A percentile compares a stretch with the other conserved stretches of the same genome.
Evolutionary conservation across 2,329 filamentous ascomycete species (phyloP).

Genomic region (Aspergillus transmontanensis): DNA sequence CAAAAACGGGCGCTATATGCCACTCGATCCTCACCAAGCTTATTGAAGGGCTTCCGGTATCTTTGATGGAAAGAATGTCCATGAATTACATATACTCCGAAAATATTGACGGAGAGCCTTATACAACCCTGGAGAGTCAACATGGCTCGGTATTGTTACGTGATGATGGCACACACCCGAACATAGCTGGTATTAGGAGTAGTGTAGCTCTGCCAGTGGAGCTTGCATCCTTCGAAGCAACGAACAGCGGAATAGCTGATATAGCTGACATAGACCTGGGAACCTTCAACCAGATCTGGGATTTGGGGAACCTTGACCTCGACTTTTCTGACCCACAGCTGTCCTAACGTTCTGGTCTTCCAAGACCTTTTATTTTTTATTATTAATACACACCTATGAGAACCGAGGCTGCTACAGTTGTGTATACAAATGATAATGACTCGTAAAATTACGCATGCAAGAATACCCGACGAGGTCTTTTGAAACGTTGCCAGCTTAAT

Average conservation of each 20-base stretch:
- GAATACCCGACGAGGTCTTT: not conserved
- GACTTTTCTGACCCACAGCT: not conserved
- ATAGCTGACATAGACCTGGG: slow-evolving; percentile 26
- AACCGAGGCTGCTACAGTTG: too few relatives aligned
- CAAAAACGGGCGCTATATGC: slow-evolving; percentile 29
- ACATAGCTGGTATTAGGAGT: not conserved
- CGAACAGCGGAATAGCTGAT: not conserved
- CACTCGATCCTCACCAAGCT: slow-evolving; percentile 27
- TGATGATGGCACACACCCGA: not conserved
- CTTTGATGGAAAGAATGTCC: slow-evolving; percentile 6
- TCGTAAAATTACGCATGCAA: not conserved
- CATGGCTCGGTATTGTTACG: not conserved
- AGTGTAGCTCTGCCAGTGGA: not conserved
- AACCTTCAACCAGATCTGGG: slow-evolving; percentile 31
- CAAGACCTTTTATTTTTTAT: too few relatives aligned
- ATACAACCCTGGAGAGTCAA: not conserved
- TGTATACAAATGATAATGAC: too few relatives aligned
- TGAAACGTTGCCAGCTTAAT: not conserved
- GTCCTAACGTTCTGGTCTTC: not conserved
- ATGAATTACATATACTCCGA: slow-evolving; percentile 5
- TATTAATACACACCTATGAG: not conserved
- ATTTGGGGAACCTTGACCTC: slow-evolving; percentile 30
- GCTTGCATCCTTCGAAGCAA: not conserved
- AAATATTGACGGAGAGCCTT: slow-evolving; percentile 3
- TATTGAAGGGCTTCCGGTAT: slow-evolving; percentile 16